phyloP scores from a whole-genome alignment of 1,139 yeast genomes.

The Kodamaea sp. region DNA sequence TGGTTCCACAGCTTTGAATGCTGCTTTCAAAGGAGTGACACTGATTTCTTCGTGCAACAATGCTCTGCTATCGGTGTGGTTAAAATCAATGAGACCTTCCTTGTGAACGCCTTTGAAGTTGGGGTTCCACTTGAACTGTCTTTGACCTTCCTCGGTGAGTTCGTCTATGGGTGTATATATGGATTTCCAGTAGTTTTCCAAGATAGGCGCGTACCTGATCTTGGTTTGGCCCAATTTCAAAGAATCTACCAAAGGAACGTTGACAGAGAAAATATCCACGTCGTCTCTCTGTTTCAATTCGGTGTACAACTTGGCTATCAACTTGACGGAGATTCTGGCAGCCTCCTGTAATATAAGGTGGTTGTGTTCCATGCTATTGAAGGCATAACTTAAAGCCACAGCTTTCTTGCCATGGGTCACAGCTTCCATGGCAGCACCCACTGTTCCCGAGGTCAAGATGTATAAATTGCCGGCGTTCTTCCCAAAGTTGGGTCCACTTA shows the following conservation, averaged over 20 bases:
- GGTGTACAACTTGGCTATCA: slow-evolving; percentile 57
- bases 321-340: slow-evolving; percentile 61
- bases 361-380: slow-evolving; percentile 56
- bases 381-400: slow-evolving; percentile 84
- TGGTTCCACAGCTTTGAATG: slow-evolving; percentile 58
- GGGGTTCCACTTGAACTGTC: slow-evolving; percentile 75
- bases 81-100: slow-evolving; percentile 53
- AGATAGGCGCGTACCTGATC: slow-evolving; percentile 71
- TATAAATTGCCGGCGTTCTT: slow-evolving; percentile 90
- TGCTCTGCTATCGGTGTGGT: slow-evolving; percentile 59
- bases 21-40: slow-evolving; percentile 83
- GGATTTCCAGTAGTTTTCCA: slow-evolving; percentile 77
- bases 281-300: slow-evolving; percentile 51
- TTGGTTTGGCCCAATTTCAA: slow-evolving; percentile 55
- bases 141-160: slow-evolving; percentile 27
- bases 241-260: slow-evolving; percentile 68
- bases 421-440: slow-evolving; percentile 97
- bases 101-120: slow-evolving; percentile 70
- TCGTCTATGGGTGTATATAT: slow-evolving; percentile 36
- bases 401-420: slow-evolving; percentile 75
- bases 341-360: slow-evolving; percentile 62
- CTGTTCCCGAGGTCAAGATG: slow-evolving; percentile 91
- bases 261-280: slow-evolving; percentile 78
- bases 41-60: slow-evolving; percentile 55
- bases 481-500: slow-evolving; percentile 96